Conservation (phyloP, 805 yeast species). For the Saccharomycopsis sp. region DNA sequence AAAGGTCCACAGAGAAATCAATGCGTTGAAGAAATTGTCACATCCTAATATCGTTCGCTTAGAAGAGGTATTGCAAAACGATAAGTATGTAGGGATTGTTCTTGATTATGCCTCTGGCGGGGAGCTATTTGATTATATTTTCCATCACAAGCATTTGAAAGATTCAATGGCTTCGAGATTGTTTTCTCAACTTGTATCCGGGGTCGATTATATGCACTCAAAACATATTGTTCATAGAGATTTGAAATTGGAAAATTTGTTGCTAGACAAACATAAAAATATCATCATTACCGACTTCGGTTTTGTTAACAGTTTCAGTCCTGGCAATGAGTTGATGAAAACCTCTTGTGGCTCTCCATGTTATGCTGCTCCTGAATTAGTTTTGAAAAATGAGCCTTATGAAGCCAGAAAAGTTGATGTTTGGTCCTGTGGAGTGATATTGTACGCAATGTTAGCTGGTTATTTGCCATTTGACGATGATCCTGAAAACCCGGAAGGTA, state of each 20-base stretch:
- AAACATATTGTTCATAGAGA: slow-evolving; percentile 79
- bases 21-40: slow-evolving; percentile 73
- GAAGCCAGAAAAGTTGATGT: slow-evolving; percentile 91
- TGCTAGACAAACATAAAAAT: slow-evolving; percentile 80
- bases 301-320: slow-evolving; percentile 74
- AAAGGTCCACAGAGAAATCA: slow-evolving; percentile 88
- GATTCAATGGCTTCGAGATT: slow-evolving; percentile 80
- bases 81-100: slow-evolving; percentile 92
- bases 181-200: slow-evolving; percentile 89
- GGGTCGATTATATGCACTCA: slow-evolving; percentile 86
- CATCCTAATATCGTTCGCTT: slow-evolving; percentile 92
- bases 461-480: slow-evolving; percentile 97
- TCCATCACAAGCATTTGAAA: slow-evolving; percentile 77
- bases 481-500: slow-evolving; percentile 92
- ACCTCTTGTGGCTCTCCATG: slow-evolving; percentile 98
- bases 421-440: slow-evolving; percentile 94
- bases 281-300: slow-evolving; percentile 89
- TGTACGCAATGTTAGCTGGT: slow-evolving; percentile 96
- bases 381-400: slow-evolving; percentile 70
- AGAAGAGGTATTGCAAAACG: slow-evolving; percentile 90
- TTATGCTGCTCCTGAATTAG: slow-evolving; percentile 97
- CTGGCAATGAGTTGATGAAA: slow-evolving; percentile 71
- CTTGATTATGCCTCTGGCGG: slow-evolving; percentile 97
- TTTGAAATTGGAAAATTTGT: slow-evolving; percentile 71
- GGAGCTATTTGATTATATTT: slow-evolving; percentile 87